Conservation (phyloP, 2,329 filamentous ascomycete species). For the Xylaria arbuscula region DNA sequence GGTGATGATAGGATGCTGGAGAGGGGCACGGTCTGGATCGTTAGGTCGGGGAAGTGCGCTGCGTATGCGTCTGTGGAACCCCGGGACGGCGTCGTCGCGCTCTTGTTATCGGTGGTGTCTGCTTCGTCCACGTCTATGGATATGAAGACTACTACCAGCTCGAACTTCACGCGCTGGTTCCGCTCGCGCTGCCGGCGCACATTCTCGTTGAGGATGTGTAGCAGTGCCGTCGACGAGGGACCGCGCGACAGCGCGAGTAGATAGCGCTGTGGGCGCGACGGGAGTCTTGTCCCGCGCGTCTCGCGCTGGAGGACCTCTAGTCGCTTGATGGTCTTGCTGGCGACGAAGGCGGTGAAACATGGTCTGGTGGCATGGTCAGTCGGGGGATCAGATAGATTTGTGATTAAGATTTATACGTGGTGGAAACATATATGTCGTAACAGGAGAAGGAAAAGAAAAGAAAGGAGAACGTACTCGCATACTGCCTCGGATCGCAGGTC, state of each 20-base stretch:
- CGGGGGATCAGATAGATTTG: neutral
- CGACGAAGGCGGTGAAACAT: conserved; percentile 83
- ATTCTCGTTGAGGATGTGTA: conserved; percentile 80
- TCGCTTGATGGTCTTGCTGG: conserved; percentile 83
- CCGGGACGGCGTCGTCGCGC: no score
- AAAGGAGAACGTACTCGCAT: conserved; percentile 42
- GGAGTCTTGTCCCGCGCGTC: conserved; percentile 50
- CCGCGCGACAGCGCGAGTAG: conserved; percentile 87
- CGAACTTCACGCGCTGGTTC: conserved; percentile 67
- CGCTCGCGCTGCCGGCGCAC: conserved; percentile 71
- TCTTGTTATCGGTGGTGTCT: no score
- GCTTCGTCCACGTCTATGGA: conserved; percentile 27
- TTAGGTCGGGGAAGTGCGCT: conserved; percentile 72
- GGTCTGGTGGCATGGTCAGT: conserved; percentile 56
- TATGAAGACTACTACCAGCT: conserved; percentile 65
- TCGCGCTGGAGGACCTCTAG: conserved; percentile 64
- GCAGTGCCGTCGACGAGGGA: conserved; percentile 79
- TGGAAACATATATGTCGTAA: neutral
- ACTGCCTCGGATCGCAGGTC: conserved; percentile 49
- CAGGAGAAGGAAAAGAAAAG: conserved; percentile 7
- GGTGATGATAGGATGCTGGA: conserved; percentile 50
- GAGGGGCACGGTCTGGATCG: conserved; percentile 72
- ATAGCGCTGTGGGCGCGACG: conserved; percentile 61
- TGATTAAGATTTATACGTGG: no score
- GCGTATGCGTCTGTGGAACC: conserved; percentile 21